These are phyloP conservation scores for Marasmius tenuissimus DNA, from an alignment of 1,284 basidiomycete species.

Conservation along the genomic window DNA sequence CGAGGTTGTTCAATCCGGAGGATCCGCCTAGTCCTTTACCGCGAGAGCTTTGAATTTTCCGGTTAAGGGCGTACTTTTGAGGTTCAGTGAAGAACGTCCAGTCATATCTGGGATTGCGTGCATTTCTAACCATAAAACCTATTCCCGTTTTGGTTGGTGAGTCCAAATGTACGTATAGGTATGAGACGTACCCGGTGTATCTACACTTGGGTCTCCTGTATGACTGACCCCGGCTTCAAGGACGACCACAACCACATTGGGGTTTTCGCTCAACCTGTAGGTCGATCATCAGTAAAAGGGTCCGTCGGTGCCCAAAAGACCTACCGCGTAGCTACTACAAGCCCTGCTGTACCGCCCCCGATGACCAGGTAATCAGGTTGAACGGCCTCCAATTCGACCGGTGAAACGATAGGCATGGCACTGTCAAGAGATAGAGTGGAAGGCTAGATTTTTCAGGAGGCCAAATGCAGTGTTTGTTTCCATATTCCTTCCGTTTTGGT, in stretches of 20 bases:
- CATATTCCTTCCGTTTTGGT: too few species aligned
- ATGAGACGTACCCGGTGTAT: not conserved
- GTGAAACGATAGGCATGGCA: not conserved
- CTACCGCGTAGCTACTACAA: not conserved
- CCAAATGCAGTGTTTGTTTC: too few species aligned
- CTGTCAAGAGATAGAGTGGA: too few species aligned
- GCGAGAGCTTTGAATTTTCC: not conserved
- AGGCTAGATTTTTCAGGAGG: too few species aligned
- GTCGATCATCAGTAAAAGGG: not conserved
- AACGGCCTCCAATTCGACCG: not conserved
- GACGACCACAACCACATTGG: not conserved
- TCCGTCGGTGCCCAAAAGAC: not conserved
- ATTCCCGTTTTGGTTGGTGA: not conserved
- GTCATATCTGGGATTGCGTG: not conserved
- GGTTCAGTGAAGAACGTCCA: slow-evolving; percentile 8
- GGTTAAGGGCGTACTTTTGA: not conserved
- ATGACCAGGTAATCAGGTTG: not conserved
- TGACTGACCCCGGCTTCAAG: not conserved
- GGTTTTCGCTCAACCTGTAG: not conserved
- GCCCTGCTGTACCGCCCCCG: not conserved
- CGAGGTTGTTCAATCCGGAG: slow-evolving; percentile 2
- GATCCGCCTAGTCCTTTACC: slow-evolving; percentile 7
- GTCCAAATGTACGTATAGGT: not conserved
- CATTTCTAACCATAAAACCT: not conserved
- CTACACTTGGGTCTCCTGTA: not conserved